Base-by-base conservation (phyloP, 495 filamentous ascomycete species). In the Tuber borchii region DNA sequence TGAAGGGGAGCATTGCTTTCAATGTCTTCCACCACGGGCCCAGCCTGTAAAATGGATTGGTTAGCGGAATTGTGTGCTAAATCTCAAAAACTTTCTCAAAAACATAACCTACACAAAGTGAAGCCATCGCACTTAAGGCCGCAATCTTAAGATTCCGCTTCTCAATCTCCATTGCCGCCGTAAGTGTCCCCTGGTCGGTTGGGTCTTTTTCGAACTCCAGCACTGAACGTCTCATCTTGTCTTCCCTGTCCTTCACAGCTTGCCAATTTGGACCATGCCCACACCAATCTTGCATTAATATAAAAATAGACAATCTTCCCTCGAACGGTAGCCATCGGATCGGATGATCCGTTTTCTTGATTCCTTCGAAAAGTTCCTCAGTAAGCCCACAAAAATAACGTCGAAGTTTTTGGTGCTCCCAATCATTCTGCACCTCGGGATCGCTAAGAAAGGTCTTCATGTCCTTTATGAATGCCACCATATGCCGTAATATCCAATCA, bases 251-350 rank as follows among this genome's bases (percentile, higher is more conserved):
- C 22, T 90, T 89, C 48, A 97, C 93, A 75, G 94, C 91, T 45
- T 85, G 84, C 81, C 94, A 94, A 83, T 97, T 97, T 9, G 95
- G 93, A 0, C 95, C 97, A 83, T 95, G 96, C 0, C 96, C 95
- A 85, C 96, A 98, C 95, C 95, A 99, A 74, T 98, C 95, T 83
- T 98, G 95, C 94, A 99, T 98, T 45, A 98, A 84, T 8, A 94
- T 90, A 82, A 98, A 99, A 9, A 94, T 90, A 16, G 95, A 97
- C 81, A 97, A 94, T 39, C 95, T 87, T 0, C 93, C 91, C 82
- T 97, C 95, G 77, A 99, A 99, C 0, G 96, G 92, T 86, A 99
- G 94, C 93, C 94, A 98, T 34, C 92, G 88, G 2, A 92, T 90
- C 7, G 94, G 91, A 78, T 97, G 93, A 77, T 90, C 90, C 0